Evolutionary conservation across 2,329 filamentous ascomycete genomes (phyloP), one percentile per base, ranked within the genome.

Genomic region (Fusarium devonianum): DNA sequence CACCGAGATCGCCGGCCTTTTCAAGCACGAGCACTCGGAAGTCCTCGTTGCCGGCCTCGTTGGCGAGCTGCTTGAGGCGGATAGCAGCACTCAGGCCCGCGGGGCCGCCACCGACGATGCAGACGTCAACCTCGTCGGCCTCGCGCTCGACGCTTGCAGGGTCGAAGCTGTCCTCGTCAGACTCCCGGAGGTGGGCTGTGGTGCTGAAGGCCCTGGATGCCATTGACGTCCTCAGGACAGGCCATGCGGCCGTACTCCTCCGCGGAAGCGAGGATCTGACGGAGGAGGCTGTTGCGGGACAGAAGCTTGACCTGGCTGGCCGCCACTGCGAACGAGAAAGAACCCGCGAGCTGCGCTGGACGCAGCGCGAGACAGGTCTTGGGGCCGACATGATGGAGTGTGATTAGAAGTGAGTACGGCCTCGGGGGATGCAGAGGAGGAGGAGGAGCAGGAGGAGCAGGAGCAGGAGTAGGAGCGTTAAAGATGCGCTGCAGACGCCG

Each of bases 31-130:
- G 77, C 9, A 99, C 93, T 23, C 94, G 83, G 70, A 99, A 97
- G 56, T 97, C 92, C 56, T 97, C 92, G 72, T 97, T 96, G 56
- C 94, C 93, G 23, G 90, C 90, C 68, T 92, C 91, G 68, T 92
- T 97, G 62, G 94, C 94, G 39, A 97, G 80, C 74, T 99, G 93
- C 79, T 97, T 97, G 45, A 99, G 78, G 60, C 90, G 88, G 69
- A 99, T 99, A 39, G 93, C 94, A 35, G 94, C 92, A 63, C 90
- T 89, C 60, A 99, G 82, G 51, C 94, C 94, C 41, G 94, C 90
- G 42, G 94, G 94, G n/a, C 94, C 93, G 71, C 90, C 94, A 67
- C 94, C 94, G 43, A 99, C 85, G 67, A 99, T 97, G 73, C 92
- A 96, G 21, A 99, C 92, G 73, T 99, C 94, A 21, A 99, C 94